Evolutionary conservation across 108 stramenopile species (phyloP).

Genomic region (Nitzschia sp.): DNA sequence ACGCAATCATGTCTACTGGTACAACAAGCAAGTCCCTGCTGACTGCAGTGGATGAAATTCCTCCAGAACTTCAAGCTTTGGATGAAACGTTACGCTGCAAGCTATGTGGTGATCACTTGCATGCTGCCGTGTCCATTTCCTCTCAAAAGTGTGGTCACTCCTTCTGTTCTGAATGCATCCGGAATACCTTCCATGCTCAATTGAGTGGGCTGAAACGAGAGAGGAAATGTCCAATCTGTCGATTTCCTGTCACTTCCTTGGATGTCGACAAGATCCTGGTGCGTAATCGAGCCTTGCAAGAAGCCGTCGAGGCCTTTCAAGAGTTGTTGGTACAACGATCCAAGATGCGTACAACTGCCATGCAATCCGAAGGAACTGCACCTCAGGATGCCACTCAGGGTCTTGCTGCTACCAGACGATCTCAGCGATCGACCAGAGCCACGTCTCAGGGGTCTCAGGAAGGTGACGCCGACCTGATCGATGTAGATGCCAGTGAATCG

Average conservation of each 20-base stretch:
- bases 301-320: constrained; percentile 23
- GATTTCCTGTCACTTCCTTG: constrained; percentile 2
- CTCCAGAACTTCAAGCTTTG: constrained; percentile 7
- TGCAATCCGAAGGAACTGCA: neutral
- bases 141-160: constrained; percentile 32
- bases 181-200: constrained; percentile 30
- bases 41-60: constrained; percentile 1
- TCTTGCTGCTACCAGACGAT: neutral
- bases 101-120: neutral
- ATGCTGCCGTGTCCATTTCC: constrained; percentile 11
- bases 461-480: neutral
- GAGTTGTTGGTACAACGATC: neutral
- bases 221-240: constrained; percentile 33
- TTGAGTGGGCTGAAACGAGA: constrained; percentile 10
- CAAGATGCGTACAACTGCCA: neutral
- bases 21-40: no score
- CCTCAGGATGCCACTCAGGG: neutral
- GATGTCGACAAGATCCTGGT: constrained; percentile 21
- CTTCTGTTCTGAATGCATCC: constrained; percentile 62
- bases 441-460: neutral
- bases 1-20: no score
- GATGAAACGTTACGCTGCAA: constrained; percentile 14
- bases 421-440: neutral
- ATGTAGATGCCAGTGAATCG: neutral
- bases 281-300: constrained; percentile 25